Conservation (phyloP, 352 stramenopile genomes). For the Globisporangium yorkense region DNA sequence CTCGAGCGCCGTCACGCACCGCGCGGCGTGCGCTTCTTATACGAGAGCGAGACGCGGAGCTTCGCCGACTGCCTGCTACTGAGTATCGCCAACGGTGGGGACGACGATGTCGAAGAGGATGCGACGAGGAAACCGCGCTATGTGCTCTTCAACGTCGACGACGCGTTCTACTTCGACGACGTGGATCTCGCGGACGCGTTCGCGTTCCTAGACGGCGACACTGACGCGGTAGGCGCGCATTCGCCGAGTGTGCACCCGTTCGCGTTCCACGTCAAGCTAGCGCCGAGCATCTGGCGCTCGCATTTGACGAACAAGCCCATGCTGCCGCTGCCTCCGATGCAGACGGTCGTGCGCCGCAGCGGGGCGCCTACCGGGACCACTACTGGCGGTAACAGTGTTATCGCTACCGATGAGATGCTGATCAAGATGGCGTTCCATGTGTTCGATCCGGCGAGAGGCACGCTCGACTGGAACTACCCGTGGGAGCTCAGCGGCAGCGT, state of each 20-base stretch:
- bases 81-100: slow-evolving; percentile 12
- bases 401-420: not conserved
- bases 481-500: slow-evolving; percentile 85
- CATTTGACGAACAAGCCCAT: slow-evolving; percentile 54
- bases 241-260: slow-evolving; percentile 25
- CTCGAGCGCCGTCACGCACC: slow-evolving; percentile 20
- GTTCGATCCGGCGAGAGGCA: slow-evolving; percentile 42
- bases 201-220: slow-evolving; percentile 9
- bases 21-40: slow-evolving; percentile 28
- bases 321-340: slow-evolving; percentile 35
- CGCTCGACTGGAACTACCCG: slow-evolving; percentile 77
- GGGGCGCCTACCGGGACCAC: not conserved
- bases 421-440: slow-evolving; percentile 19
- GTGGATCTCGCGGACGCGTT: slow-evolving; percentile 33
- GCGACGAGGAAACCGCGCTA: slow-evolving; percentile 2
- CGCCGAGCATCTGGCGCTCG: slow-evolving; percentile 69
- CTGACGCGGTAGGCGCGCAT: not conserved
- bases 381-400: too few relatives aligned
- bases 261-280: slow-evolving; percentile 69
- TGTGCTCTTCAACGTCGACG: slow-evolving; percentile 52
- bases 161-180: slow-evolving; percentile 51
- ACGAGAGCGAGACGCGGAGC: slow-evolving; percentile 18
- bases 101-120: not conserved
- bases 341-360: slow-evolving; percentile 1
- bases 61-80: slow-evolving; percentile 30